Evolutionary conservation across 306 rosid species (phyloP).

Genomic region (Quercus engelmannii): DNA sequence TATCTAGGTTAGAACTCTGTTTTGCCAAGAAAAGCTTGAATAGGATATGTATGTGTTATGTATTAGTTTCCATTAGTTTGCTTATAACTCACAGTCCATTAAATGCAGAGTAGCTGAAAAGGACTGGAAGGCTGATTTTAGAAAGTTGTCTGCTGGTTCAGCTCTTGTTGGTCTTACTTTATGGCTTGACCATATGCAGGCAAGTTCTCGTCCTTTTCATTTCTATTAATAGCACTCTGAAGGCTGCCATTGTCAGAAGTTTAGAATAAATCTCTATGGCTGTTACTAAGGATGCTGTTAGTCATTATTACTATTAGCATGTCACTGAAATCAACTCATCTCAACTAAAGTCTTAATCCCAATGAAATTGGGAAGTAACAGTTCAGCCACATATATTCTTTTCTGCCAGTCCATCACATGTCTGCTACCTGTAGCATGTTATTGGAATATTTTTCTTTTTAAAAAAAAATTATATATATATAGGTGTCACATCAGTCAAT

Average conservation of each 20-base stretch:
- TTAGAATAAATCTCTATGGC: not conserved
- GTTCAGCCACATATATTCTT: no score
- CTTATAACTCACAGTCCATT: conserved; percentile 18
- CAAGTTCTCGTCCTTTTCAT: conserved; percentile 22
- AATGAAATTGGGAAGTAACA: not conserved
- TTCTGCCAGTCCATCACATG: no score
- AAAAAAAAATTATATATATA: no score
- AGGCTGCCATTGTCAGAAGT: not conserved
- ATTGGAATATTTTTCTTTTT: no score
- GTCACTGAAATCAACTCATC: not conserved
- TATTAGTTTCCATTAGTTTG: not conserved
- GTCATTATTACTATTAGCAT: not conserved
- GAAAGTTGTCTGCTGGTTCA: conserved; percentile 91
- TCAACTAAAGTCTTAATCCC: not conserved
- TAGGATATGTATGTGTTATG: not conserved
- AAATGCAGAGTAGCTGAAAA: conserved; percentile 77
- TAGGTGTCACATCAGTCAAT: no score
- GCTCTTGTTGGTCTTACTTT: conserved; percentile 95
- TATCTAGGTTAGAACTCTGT: conserved; percentile 8
- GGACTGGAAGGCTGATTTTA: conserved; percentile 98
- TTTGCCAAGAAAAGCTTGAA: conserved; percentile 6
- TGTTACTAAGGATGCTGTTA: not conserved
- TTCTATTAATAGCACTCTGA: not conserved
- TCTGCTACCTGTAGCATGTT: no score
- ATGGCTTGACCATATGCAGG: conserved; percentile 99